A percentile compares a stretch with the other conserved stretches of the same genome.
Evolutionary conservation across 139 green algal genomes (phyloP).

Genomic region (Chlamydomonas incerta): DNA sequence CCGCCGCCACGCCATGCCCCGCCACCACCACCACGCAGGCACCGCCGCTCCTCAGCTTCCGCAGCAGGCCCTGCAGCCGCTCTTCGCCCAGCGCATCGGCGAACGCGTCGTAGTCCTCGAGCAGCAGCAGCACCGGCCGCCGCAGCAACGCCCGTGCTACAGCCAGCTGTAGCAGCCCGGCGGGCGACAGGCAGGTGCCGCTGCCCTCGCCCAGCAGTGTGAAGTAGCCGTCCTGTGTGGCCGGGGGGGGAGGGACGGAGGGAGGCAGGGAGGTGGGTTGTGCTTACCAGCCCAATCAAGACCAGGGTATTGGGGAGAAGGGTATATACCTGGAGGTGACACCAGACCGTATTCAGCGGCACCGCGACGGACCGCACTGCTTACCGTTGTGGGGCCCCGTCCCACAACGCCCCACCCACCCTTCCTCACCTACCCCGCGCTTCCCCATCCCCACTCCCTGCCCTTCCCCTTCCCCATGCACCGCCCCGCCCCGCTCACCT

Average conservation of each 20-base stretch:
- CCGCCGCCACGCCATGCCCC: too few species aligned
- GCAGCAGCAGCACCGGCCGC: slow-evolving; percentile 8
- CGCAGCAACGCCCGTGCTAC: slow-evolving; percentile 34
- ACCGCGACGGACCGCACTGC: too few species aligned
- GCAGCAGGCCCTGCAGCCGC: slow-evolving; percentile 2
- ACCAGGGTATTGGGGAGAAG: too few species aligned
- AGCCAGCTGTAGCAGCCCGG: slow-evolving; percentile 25
- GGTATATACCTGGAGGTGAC: too few species aligned
- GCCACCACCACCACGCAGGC: slow-evolving; percentile 13
- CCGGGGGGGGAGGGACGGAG: too few species aligned
- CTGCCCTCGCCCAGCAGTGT: slow-evolving; percentile 42
- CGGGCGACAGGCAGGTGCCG: background rate
- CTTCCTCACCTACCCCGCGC: too few species aligned
- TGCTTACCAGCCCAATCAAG: too few species aligned
- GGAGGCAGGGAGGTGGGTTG: too few species aligned
- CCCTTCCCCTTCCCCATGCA: background rate
- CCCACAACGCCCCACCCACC: too few species aligned
- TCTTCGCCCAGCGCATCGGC: slow-evolving; percentile 13
- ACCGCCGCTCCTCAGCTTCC: background rate
- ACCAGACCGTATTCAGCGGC: too few species aligned
- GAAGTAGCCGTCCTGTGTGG: slow-evolving; percentile 49
- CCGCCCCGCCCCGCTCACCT: background rate
- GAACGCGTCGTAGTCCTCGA: slow-evolving; percentile 21
- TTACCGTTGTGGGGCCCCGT: too few species aligned
- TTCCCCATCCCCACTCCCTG: background rate